Evolutionary conservation across 495 filamentous ascomycete genomes (phyloP).

Genomic region (Tuber brumale): DNA sequence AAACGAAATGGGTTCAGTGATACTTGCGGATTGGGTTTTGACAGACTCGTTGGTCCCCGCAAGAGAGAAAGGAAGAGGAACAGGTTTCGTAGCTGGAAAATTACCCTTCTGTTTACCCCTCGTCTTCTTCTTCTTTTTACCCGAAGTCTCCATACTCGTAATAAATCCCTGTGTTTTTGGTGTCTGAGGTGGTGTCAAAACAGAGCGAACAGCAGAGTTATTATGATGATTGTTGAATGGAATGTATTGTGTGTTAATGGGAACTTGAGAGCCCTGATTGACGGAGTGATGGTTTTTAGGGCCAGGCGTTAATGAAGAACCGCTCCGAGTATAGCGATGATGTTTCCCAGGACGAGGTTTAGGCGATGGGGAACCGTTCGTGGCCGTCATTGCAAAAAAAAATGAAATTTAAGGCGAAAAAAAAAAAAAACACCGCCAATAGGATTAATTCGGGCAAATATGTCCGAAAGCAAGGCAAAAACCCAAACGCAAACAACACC

Average conservation of each 20-base stretch:
- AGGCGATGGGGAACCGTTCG: slow-evolving; percentile 28
- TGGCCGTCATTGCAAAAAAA: slow-evolving; percentile 25
- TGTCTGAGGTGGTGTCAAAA: slow-evolving; percentile 31
- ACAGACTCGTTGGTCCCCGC: not conserved
- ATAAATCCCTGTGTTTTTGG: slow-evolving; percentile 29
- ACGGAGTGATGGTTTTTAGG: slow-evolving; percentile 22
- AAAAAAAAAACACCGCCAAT: slow-evolving; percentile 30
- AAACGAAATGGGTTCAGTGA: not conserved
- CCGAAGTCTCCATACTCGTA: slow-evolving; percentile 8
- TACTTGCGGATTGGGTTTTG: not conserved
- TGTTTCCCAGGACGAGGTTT: slow-evolving; percentile 31
- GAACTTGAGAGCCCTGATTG: slow-evolving; percentile 15
- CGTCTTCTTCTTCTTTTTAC: slow-evolving; percentile 33
- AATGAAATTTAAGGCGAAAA: slow-evolving; percentile 16
- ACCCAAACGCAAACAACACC: slow-evolving; percentile 13
- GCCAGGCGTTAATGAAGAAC: slow-evolving; percentile 24
- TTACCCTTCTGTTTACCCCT: not conserved
- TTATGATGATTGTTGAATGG: slow-evolving; percentile 15
- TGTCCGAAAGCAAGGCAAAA: slow-evolving; percentile 17
- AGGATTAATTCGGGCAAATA: slow-evolving; percentile 26
- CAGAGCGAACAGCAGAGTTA: slow-evolving; percentile 17
- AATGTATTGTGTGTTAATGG: slow-evolving; percentile 24
- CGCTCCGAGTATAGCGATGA: slow-evolving; percentile 38
- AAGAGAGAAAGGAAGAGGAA: not conserved
- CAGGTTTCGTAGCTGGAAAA: not conserved